Base-by-base conservation (phyloP, 805 yeast species). In the Candida oleophila region DNA sequence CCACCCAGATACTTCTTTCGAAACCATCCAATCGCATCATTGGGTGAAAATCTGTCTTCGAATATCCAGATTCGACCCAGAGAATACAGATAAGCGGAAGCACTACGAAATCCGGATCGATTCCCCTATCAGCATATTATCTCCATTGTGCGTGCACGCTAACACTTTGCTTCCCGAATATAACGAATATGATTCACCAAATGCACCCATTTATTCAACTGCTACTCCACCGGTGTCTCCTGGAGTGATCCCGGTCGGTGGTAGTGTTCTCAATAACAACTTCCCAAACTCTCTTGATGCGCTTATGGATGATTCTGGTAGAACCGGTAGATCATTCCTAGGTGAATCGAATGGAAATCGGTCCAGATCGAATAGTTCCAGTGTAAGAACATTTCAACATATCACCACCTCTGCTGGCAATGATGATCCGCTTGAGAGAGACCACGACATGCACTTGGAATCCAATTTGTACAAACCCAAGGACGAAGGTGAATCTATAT, bases 81-180 rank as follows among this genome's bases (percentile, higher is more conserved):
- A 74, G 1, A 66, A 70, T 39, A 64, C 69, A 2, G 73, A 56
- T 15, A 88, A 88, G 60, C 73, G 96, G 40, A 94, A 91, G 61
- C 97, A 90, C 61, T 94, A 87, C 61, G 99, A 94, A 68, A 87
- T 94, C 39, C 83, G 89, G 48, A 92, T 94, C 47, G 99, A 94
- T 65, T 88, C 97, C 2, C 99, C 99, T 3, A 83, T 94, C 49
- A 95, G 87, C 57, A 74, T 94, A 3, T 69, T 91, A 43, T 83
- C 91, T 42, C 81, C 85, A 4, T 68, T 80, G 42, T 89, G 96
- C 51, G 86, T 89, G 1, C 96, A 86, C 65, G 87, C 87, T 3
- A 86, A 87, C 56, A 87, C 92, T 1, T 62, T 87, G 34, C 66
- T 87, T 38, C 96, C 96, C 3, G 84, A 89, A 4, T 87, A 87